A percentile compares a stretch with the other conserved stretches of the same genome.
phyloP scores from a whole-genome alignment of 768 basidiomycete species.

The Xerocomellus amylosporus region DNA sequence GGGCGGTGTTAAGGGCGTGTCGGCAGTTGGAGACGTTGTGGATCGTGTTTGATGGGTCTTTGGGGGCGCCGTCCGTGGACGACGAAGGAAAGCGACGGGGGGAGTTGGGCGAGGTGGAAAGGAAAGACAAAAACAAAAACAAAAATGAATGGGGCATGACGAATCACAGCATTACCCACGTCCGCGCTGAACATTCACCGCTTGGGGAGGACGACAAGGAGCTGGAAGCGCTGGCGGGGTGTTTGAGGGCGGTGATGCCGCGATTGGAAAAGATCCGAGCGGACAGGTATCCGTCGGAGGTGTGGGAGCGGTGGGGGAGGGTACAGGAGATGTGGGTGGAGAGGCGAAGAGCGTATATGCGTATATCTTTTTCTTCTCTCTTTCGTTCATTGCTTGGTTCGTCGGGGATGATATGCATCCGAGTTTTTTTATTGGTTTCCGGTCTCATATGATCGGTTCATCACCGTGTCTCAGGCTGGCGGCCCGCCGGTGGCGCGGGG shows the following conservation, averaged over 20 bases:
- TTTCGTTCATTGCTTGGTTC: not conserved
- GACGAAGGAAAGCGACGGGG: not conserved
- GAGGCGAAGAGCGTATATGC: not conserved
- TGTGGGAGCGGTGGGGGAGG: slow-evolving; percentile 9
- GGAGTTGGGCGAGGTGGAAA: not conserved
- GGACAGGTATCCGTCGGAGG: slow-evolving; percentile 13
- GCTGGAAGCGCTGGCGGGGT: slow-evolving; percentile 10
- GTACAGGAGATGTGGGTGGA: slow-evolving; percentile 11
- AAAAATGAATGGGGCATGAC: slow-evolving; percentile 18
- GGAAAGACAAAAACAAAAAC: not conserved
- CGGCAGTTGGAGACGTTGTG: slow-evolving; percentile 16
- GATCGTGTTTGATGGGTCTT: slow-evolving; percentile 23
- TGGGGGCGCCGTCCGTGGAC: not conserved
- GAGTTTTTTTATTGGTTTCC: too few relatives aligned
- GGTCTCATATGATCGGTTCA: too few relatives aligned
- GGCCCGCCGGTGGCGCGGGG: too few relatives aligned
- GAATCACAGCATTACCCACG: slow-evolving; percentile 2
- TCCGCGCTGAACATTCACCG: slow-evolving; percentile 23
- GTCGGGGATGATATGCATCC: too few relatives aligned
- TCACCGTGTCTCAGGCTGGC: too few relatives aligned
- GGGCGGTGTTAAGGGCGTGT: slow-evolving; percentile 21
- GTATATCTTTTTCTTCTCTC: not conserved
- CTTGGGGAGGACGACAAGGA: slow-evolving; percentile 12
- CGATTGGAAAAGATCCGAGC: slow-evolving; percentile 19
- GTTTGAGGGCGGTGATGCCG: slow-evolving; percentile 22